Evolutionary conservation across 305 asterid species (phyloP), one percentile per base, ranked within the genome.

Genomic region (Salvia sclarea): DNA sequence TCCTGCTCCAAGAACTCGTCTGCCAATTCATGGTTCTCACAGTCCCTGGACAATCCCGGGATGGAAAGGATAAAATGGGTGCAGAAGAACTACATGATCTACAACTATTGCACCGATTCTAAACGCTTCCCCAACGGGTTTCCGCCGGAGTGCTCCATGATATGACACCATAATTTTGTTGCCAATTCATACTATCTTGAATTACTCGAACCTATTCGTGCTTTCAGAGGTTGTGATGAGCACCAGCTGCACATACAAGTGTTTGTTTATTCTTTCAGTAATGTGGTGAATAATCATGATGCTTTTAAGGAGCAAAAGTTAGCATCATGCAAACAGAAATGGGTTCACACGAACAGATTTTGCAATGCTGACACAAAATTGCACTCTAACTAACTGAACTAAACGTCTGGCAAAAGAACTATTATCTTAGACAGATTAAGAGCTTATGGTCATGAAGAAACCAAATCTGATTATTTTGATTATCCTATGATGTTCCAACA

Each of bases 31-130:
- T 81, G 85, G 85, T 80, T 70, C 69, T 66, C 80, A 13, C 63
- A 80, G 70, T 63, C 82, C 11, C 59, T 77, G 40, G 82, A 77
- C 53, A 62, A 24, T 11, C 33, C 76, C 12, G 85, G 81, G 41
- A 57, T 49, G 45, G 71, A 40, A 59, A 72, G 73, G 59, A 81
- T 78, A 21, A 72, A 73, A 53, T 78, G 74, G 81, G 79, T 75
- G 71, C 85, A 78, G 12, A 75, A 73, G 47, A 81, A 75, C 17
- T 81, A 81, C 61, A 81, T 81, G 85, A 70, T 75, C 40, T 81
- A 81, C 71, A 78, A 78, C 47, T 81, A 81, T 8, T 81, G 85
- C 71, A 72, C 81, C 0, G 83, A 81, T 48, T 41, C 74, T 16
- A 78, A 72, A 64, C 70, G 83, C 1, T 81, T 78, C 20, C 85